Evolutionary conservation across 768 basidiomycete species (phyloP).

Genomic region (Amylocystis lapponica): DNA sequence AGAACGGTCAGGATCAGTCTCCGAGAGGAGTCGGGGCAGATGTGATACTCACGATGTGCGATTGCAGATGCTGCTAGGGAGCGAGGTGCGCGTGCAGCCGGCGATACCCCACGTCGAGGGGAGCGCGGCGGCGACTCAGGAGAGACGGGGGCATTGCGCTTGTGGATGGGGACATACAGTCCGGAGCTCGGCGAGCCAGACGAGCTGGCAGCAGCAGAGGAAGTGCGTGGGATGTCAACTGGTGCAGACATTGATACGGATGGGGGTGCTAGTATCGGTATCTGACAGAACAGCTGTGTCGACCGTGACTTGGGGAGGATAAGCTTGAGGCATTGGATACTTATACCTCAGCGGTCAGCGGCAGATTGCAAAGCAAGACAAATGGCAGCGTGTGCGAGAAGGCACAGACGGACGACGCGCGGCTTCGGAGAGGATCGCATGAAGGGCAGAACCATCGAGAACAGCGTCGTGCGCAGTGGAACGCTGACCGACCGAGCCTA

Average conservation of each 20-base stretch:
- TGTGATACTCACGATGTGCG: not conserved
- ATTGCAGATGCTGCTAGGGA: not conserved
- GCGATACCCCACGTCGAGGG: conserved; percentile 7
- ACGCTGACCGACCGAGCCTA: too few species aligned
- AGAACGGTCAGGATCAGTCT: not conserved
- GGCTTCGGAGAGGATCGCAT: too few species aligned
- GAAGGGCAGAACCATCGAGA: too few species aligned
- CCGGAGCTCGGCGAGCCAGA: conserved; percentile 4
- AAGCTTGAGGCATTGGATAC: too few species aligned
- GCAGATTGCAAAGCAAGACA: too few species aligned
- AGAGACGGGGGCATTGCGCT: conserved; percentile 1
- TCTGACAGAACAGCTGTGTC: too few species aligned
- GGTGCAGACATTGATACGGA: conserved; percentile 24
- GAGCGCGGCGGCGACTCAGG: conserved; percentile 4
- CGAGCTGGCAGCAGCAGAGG: not conserved
- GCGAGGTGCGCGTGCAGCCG: not conserved
- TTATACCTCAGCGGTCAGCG: too few species aligned
- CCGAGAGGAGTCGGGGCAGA: not conserved
- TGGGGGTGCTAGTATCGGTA: too few species aligned
- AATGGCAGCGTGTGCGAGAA: too few species aligned
- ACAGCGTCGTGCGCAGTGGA: too few species aligned
- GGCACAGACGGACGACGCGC: too few species aligned
- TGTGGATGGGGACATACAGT: conserved; percentile 7
- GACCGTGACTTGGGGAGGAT: too few species aligned
- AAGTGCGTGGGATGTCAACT: conserved; percentile 13